A percentile compares a stretch with the other conserved stretches of the same genome.
These are phyloP conservation scores for Alternaria sp. DNA, from an alignment of 2,329 filamentous ascomycete species.

Conservation along the genomic window DNA sequence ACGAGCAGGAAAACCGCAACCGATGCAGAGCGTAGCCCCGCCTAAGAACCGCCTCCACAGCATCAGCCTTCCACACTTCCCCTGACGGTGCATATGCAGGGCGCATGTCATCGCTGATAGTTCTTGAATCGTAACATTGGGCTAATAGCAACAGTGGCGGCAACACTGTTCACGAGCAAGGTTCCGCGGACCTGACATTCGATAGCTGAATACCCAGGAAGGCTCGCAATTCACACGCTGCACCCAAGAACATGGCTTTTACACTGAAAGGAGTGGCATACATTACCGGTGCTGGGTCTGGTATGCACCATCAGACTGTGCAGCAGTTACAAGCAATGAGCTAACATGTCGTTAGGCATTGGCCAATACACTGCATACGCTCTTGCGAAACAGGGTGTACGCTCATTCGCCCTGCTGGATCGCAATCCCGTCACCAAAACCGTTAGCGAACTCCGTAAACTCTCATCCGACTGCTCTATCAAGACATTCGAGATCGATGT, in stretches of 20 bases:
- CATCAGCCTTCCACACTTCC: neutral
- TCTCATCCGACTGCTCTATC: slow-evolving; percentile 52
- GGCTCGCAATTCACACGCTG: neutral
- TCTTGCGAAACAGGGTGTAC: slow-evolving; percentile 58
- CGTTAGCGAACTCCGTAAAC: slow-evolving; percentile 42
- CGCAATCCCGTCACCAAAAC: slow-evolving; percentile 49
- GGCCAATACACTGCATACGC: slow-evolving; percentile 56
- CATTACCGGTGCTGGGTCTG: slow-evolving; percentile 58
- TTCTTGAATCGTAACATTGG: neutral
- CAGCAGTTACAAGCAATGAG: neutral
- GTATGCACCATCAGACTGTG: slow-evolving; percentile 30
- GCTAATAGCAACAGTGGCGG: neutral
- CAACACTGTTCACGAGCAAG: neutral
- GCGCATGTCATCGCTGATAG: neutral
- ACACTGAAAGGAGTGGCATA: slow-evolving; percentile 57
- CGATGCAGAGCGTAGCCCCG: neutral
- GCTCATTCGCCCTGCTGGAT: slow-evolving; percentile 57
- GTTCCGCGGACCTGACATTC: neutral
- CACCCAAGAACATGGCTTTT: slow-evolving; percentile 41
- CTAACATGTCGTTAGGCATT: slow-evolving; percentile 52
- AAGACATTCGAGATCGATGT: slow-evolving; percentile 57
- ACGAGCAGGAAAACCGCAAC: slow-evolving; percentile 7
- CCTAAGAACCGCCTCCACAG: neutral
- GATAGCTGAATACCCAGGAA: neutral
- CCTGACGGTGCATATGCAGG: neutral